Evolutionary conservation across 768 basidiomycete species (phyloP).

Genomic region (Mycena chlorophos): DNA sequence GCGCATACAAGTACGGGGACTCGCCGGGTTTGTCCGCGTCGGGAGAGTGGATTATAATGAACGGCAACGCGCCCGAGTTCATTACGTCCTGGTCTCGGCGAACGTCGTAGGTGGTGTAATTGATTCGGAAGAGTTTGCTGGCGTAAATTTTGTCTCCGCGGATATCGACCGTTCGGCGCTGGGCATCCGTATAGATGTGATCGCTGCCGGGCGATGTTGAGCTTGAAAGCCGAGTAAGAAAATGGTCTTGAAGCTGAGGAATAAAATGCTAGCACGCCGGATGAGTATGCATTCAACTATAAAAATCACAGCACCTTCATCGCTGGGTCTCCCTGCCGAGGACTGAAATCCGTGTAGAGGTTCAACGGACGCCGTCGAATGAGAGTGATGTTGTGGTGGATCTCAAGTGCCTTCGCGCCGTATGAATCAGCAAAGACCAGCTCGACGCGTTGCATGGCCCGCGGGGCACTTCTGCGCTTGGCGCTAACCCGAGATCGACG

Average conservation of each 20-base stretch:
- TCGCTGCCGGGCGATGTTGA: constrained; percentile 31
- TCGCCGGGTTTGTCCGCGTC: constrained; percentile 8
- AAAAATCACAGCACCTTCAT: constrained; percentile 19
- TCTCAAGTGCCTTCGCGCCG: constrained; percentile 1
- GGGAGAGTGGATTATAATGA: constrained; percentile 28
- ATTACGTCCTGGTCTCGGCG: constrained; percentile 25
- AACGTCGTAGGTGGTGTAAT: constrained; percentile 44
- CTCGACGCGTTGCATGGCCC: constrained; percentile 2
- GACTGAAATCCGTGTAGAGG: constrained; percentile 9
- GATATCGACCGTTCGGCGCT: constrained; percentile 15
- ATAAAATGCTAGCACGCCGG: constrained; percentile 26
- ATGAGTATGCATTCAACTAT: not conserved
- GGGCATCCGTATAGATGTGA: constrained; percentile 24
- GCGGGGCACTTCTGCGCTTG: not conserved
- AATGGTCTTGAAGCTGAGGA: constrained; percentile 35
- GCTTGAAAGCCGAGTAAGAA: constrained; percentile 30
- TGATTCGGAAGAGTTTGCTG: constrained; percentile 30
- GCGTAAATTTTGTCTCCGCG: constrained; percentile 23
- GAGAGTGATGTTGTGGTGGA: constrained; percentile 24
- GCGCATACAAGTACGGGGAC: constrained; percentile 27
- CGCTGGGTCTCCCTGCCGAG: constrained; percentile 16
- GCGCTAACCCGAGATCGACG: not conserved
- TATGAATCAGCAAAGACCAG: constrained; percentile 1
- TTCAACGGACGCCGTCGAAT: constrained; percentile 22
- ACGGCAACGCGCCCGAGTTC: constrained; percentile 25